These are phyloP conservation scores for Thelonectria blattea DNA, from an alignment of 2,329 filamentous ascomycete genomes.

Conservation along the genomic window DNA sequence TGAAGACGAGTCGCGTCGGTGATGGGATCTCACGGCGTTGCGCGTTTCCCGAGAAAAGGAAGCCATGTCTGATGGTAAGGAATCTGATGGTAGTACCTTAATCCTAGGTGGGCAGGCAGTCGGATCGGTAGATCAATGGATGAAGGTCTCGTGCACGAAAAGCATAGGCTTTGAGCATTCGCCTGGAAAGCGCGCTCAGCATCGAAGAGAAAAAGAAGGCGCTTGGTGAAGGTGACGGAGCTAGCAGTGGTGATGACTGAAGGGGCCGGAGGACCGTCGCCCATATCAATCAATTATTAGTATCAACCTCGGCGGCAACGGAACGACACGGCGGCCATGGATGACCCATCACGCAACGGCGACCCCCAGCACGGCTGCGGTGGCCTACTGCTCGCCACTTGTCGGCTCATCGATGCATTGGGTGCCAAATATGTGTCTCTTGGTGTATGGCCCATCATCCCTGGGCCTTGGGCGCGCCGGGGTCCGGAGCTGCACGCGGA, in stretches of 20 bases:
- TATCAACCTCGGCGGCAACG: slow-evolving; percentile 25
- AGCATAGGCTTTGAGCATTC: slow-evolving; percentile 1
- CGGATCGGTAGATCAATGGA: slow-evolving; percentile 4
- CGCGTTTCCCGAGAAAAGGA: slow-evolving; percentile 36
- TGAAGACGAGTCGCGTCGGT: slow-evolving; percentile 38
- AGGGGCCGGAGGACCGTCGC: slow-evolving; percentile 4
- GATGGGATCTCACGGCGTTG: slow-evolving; percentile 32
- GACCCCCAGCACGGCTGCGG: background rate
- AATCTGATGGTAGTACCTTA: background rate
- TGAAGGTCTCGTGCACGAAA: background rate
- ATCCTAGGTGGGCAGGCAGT: background rate
- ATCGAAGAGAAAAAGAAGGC: background rate
- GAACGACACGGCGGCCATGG: slow-evolving; percentile 17
- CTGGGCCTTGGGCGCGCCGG: slow-evolving; percentile 35
- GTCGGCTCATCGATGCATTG: slow-evolving; percentile 41
- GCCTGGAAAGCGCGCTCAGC: background rate
- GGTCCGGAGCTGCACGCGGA: slow-evolving; percentile 35
- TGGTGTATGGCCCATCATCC: slow-evolving; percentile 39
- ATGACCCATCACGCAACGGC: slow-evolving; percentile 22
- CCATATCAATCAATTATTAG: background rate
- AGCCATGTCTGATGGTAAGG: slow-evolving; percentile 26
- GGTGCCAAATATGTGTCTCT: slow-evolving; percentile 38
- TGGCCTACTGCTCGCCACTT: slow-evolving; percentile 34
- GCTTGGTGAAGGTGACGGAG: slow-evolving; percentile 1
- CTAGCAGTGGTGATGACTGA: slow-evolving; percentile 1